phyloP scores from a whole-genome alignment of 2,329 filamentous ascomycete genomes.

The Penicillium sp. region DNA sequence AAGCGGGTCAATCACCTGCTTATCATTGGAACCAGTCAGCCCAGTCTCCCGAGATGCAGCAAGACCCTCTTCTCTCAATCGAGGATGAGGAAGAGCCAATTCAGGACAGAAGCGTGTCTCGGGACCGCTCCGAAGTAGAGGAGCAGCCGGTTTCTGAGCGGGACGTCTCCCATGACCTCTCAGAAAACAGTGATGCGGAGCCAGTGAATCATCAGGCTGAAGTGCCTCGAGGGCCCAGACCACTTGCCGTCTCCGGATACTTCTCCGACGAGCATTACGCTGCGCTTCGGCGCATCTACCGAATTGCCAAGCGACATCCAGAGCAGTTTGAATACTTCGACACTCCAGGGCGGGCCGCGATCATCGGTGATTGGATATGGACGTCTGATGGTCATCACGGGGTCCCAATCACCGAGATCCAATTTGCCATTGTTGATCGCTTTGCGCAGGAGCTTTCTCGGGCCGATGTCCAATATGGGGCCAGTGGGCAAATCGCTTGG shows the following conservation, averaged over 20 bases:
- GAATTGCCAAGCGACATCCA: slow-evolving; percentile 36
- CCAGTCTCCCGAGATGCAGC: slow-evolving; percentile 6
- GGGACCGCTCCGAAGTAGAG: background rate
- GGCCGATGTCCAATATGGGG: slow-evolving; percentile 36
- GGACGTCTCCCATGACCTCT: slow-evolving; percentile 1
- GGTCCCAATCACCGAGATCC: slow-evolving; percentile 41
- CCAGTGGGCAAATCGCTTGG: slow-evolving; percentile 42
- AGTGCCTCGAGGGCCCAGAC: slow-evolving; percentile 18
- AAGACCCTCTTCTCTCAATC: slow-evolving; percentile 2
- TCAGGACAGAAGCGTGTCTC: background rate
- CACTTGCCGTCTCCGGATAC: slow-evolving; percentile 38
- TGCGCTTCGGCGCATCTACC: slow-evolving; percentile 40
- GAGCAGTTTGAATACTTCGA: slow-evolving; percentile 39
- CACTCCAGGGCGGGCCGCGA: slow-evolving; percentile 34
- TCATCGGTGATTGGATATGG: slow-evolving; percentile 44
- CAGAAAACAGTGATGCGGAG: slow-evolving; percentile 6
- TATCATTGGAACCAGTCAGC: slow-evolving; percentile 12
- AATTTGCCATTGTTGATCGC: slow-evolving; percentile 42
- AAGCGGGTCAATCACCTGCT: slow-evolving; percentile 13
- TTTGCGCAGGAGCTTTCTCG: slow-evolving; percentile 39
- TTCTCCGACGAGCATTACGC: slow-evolving; percentile 43
- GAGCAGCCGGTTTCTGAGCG: slow-evolving; percentile 2
- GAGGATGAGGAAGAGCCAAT: slow-evolving; percentile 13
- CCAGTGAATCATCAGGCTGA: slow-evolving; percentile 10
- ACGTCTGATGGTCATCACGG: slow-evolving; percentile 42